Percentiles rank a stretch among this genome's conserved stretches.
Conservation (phyloP, 495 filamentous ascomycete species). For the Neurospora africana region DNA sequence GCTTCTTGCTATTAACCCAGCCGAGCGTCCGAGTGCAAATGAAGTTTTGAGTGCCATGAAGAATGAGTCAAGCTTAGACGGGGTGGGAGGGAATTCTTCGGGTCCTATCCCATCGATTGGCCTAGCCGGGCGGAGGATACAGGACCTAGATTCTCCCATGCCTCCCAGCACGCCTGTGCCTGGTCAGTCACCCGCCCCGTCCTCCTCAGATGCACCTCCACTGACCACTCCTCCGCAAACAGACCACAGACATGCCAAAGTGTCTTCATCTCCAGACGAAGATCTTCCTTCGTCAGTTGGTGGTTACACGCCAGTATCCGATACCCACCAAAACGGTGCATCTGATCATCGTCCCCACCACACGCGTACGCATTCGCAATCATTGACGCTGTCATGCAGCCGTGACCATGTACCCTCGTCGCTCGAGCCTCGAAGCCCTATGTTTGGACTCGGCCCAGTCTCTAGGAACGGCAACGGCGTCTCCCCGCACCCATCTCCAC, state of each 20-base stretch:
- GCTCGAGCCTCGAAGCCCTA: slow-evolving; percentile 15
- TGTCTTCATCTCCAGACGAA: slow-evolving; percentile 24
- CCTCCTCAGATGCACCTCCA: neutral
- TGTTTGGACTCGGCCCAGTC: slow-evolving; percentile 5
- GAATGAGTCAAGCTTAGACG: slow-evolving; percentile 42
- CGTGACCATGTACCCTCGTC: slow-evolving; percentile 24
- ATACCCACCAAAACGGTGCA: neutral
- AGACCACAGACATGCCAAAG: slow-evolving; percentile 30
- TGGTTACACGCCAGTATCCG: slow-evolving; percentile 10
- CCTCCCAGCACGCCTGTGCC: slow-evolving; percentile 33
- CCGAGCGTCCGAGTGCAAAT: slow-evolving; percentile 68
- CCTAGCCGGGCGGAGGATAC: slow-evolving; percentile 38
- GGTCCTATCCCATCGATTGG: slow-evolving; percentile 29
- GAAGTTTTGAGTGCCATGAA: slow-evolving; percentile 79
- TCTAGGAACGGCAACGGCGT: slow-evolving; percentile 8
- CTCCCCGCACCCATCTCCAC: slow-evolving; percentile 20
- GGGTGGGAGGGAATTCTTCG: slow-evolving; percentile 19
- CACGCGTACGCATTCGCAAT: slow-evolving; percentile 12
- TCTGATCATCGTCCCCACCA: slow-evolving; percentile 10
- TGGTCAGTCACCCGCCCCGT: slow-evolving; percentile 18
- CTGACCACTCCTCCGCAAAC: neutral
- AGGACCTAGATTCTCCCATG: slow-evolving; percentile 46
- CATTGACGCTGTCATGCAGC: slow-evolving; percentile 24
- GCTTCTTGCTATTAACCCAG: slow-evolving; percentile 68
- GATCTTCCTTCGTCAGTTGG: slow-evolving; percentile 14